Percentiles rank a stretch among this genome's conserved stretches.
phyloP scores from a whole-genome alignment of 305 asterid species.

The Fraxinus floribunda region DNA sequence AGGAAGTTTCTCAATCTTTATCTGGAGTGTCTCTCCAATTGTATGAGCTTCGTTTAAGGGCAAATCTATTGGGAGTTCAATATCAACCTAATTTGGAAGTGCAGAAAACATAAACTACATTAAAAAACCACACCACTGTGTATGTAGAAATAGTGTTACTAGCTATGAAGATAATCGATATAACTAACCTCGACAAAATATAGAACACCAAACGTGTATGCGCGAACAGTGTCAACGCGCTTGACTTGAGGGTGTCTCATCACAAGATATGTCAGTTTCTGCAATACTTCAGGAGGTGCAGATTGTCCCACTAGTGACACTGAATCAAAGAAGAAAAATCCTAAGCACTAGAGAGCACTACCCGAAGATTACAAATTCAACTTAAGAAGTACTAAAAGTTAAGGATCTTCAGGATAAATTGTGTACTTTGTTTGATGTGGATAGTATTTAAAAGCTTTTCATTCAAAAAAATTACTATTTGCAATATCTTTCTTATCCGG shows the following conservation, averaged over 20 bases:
- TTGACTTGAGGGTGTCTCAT: constrained; percentile 66
- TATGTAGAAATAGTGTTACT: background rate
- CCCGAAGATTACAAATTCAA: background rate
- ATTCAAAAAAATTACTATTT: background rate
- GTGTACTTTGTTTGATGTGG: background rate
- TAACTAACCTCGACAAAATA: constrained; percentile 79
- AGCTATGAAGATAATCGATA: background rate
- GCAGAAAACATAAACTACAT: background rate
- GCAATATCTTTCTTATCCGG: background rate
- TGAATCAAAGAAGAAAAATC: constrained; percentile 27
- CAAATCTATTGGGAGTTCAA: constrained; percentile 68
- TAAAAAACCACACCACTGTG: background rate
- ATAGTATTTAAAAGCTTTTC: no score
- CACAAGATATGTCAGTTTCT: constrained; percentile 71
- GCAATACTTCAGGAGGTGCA: constrained; percentile 68
- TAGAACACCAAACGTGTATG: constrained; percentile 81
- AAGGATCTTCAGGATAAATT: background rate
- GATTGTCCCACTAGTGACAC: constrained; percentile 77
- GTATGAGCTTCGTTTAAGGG: constrained; percentile 75
- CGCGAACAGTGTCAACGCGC: constrained; percentile 80
- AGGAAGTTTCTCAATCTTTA: constrained; percentile 62
- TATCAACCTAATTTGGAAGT: constrained; percentile 56
- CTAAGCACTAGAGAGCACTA: background rate
- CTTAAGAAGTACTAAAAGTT: background rate
- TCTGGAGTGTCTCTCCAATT: constrained; percentile 68